A percentile compares a stretch with the other conserved stretches of the same genome.
Conservation (phyloP, 1,284 basidiomycete genomes). For the Sporisorium scitamineum region DNA sequence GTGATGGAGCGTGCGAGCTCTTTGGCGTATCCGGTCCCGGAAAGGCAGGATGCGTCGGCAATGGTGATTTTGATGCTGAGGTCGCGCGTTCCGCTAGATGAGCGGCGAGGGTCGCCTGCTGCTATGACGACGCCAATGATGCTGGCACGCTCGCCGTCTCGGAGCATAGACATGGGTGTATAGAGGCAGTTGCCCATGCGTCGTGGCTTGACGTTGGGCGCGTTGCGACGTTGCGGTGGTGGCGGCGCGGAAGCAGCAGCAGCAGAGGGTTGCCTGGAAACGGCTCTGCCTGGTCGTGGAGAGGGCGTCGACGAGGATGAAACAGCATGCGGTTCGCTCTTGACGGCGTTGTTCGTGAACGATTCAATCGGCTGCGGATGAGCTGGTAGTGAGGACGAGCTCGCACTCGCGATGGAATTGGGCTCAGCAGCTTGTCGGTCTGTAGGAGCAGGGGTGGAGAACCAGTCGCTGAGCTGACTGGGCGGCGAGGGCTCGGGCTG, state of each 20-base stretch:
- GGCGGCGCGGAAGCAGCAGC: background rate
- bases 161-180: slow-evolving; percentile 47
- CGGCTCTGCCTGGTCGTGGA: slow-evolving; percentile 11
- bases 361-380: slow-evolving; percentile 10
- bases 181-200: slow-evolving; percentile 53
- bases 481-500: slow-evolving; percentile 14
- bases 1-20: slow-evolving; percentile 34
- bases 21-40: slow-evolving; percentile 46
- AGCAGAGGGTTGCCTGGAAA: slow-evolving; percentile 19
- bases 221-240: slow-evolving; percentile 20
- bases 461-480: slow-evolving; percentile 39
- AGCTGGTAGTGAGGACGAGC: slow-evolving; percentile 3
- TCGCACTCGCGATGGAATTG: background rate
- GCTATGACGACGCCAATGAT: slow-evolving; percentile 51
- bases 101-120: slow-evolving; percentile 43
- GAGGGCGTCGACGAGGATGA: slow-evolving; percentile 16
- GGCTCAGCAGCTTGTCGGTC: background rate
- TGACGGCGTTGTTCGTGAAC: slow-evolving; percentile 2
- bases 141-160: slow-evolving; percentile 41
- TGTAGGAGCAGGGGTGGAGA: slow-evolving; percentile 34
- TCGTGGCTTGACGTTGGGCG: slow-evolving; percentile 46
- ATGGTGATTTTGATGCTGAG: slow-evolving; percentile 47
- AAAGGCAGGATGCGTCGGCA: slow-evolving; percentile 44
- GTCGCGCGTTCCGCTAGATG: slow-evolving; percentile 37
- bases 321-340: slow-evolving; percentile 21